Evolutionary conservation across 805 yeast genomes (phyloP).

Genomic region (Candida maesae): DNA sequence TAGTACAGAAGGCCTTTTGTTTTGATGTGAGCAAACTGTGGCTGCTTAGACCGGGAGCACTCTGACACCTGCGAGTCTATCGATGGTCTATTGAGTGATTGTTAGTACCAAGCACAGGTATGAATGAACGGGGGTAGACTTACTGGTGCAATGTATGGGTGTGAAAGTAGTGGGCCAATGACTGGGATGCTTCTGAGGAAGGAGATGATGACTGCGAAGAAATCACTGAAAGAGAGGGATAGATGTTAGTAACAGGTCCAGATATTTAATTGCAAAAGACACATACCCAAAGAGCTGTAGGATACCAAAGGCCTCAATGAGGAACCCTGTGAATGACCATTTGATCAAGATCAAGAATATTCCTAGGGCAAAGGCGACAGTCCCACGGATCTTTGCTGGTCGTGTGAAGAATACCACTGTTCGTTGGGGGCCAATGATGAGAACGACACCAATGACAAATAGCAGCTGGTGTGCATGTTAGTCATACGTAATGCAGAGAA

Average conservation of each 20-base stretch:
- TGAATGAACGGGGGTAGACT: conserved; percentile 3
- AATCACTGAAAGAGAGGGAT: conserved; percentile 50
- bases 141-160: conserved; percentile 78
- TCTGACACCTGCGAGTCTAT: conserved; percentile 57
- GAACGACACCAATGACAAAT: conserved; percentile 61
- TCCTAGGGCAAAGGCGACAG: conserved; percentile 75
- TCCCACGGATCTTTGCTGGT: conserved; percentile 82
- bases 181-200: conserved; percentile 85
- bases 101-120: conserved; percentile 4
- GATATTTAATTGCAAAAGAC: too few species aligned
- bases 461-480: conserved; percentile 14
- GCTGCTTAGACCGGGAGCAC: conserved; percentile 65
- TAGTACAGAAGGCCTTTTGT: too few species aligned
- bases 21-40: too few species aligned
- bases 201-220: conserved; percentile 82
- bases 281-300: conserved; percentile 66
- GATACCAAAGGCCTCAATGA: conserved; percentile 85
- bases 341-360: conserved; percentile 69
- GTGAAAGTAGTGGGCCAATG: conserved; percentile 79
- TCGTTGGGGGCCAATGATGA: conserved; percentile 85
- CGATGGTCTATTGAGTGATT: conserved; percentile 38
- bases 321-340: conserved; percentile 79
- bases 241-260: conserved; percentile 26
- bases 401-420: conserved; percentile 81
- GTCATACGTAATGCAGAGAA: neutral